These are phyloP conservation scores for Aspergillus jensenii DNA, from an alignment of 2,329 filamentous ascomycete species.

Conservation along the genomic window DNA sequence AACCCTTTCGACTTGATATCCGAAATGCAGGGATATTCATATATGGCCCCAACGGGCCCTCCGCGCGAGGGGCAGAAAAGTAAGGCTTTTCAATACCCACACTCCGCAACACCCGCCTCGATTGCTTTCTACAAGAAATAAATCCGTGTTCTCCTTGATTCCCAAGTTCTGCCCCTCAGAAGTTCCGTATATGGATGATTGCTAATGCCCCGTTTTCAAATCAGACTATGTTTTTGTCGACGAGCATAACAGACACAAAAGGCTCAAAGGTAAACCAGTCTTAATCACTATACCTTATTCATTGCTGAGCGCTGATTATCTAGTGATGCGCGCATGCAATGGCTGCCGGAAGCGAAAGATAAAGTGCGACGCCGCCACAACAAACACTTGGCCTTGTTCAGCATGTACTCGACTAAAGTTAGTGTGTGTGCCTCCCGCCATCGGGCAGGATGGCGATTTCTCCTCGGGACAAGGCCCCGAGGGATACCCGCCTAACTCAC, in stretches of 20 bases:
- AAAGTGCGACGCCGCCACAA: conserved; percentile 95
- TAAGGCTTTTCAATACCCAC: conserved; percentile 47
- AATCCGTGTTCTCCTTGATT: too few species aligned
- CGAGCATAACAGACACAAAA: conserved; percentile 96
- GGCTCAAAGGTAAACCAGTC: conserved; percentile 73
- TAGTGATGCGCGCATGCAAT: conserved; percentile 96
- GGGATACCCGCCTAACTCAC: conserved; percentile 20
- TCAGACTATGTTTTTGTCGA: conserved; percentile 98
- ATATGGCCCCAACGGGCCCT: conserved; percentile 65
- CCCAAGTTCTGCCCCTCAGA: too few species aligned
- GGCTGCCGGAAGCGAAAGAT: conserved; percentile 94
- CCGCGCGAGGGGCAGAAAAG: conserved; percentile 80
- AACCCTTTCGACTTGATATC: conserved; percentile 26
- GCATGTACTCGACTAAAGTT: conserved; percentile 90
- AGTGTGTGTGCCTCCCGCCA: conserved; percentile 85
- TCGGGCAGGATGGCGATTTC: conserved; percentile 66
- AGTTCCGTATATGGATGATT: not conserved
- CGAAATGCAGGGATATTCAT: conserved; percentile 71
- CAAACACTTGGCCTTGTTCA: conserved; percentile 95
- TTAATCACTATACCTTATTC: not conserved
- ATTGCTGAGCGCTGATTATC: conserved; percentile 15
- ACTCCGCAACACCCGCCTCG: not conserved
- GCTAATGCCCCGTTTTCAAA: conserved; percentile 13
- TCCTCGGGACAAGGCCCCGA: conserved; percentile 30
- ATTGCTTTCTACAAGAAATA: not conserved